A percentile compares a stretch with the other conserved stretches of the same genome.
These are phyloP conservation scores for Penicillium robsamsonii DNA, from an alignment of 495 filamentous ascomycete genomes.

Conservation along the genomic window DNA sequence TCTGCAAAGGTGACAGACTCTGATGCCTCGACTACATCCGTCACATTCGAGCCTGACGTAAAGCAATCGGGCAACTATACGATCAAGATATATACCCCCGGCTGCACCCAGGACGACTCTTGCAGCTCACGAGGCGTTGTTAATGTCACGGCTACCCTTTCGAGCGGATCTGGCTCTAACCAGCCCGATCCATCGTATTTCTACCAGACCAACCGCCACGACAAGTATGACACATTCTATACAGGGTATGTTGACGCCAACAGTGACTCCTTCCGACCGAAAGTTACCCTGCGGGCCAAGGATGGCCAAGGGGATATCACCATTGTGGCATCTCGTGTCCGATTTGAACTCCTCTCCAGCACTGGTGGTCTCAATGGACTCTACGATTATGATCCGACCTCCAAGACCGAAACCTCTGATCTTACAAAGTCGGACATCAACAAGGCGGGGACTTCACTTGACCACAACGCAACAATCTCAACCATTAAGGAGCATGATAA, in stretches of 20 bases:
- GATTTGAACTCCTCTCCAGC: slow-evolving; percentile 68
- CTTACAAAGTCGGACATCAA: slow-evolving; percentile 72
- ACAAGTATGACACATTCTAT: slow-evolving; percentile 93
- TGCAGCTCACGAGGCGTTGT: slow-evolving; percentile 74
- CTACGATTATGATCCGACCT: slow-evolving; percentile 79
- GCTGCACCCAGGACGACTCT: slow-evolving; percentile 75
- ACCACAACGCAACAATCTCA: slow-evolving; percentile 61
- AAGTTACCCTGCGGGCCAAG: slow-evolving; percentile 72
- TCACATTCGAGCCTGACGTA: slow-evolving; percentile 81
- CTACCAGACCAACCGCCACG: slow-evolving; percentile 87
- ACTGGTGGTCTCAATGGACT: slow-evolving; percentile 75
- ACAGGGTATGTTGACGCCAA: slow-evolving; percentile 77
- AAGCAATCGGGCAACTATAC: slow-evolving; percentile 86
- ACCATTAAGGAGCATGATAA: slow-evolving; percentile 58
- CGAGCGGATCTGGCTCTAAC: slow-evolving; percentile 42
- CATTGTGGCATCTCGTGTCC: slow-evolving; percentile 81
- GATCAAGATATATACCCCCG: slow-evolving; percentile 85
- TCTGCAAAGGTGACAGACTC: slow-evolving; percentile 60
- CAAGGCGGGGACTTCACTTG: slow-evolving; percentile 66
- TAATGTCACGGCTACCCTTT: slow-evolving; percentile 72
- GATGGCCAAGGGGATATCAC: slow-evolving; percentile 65
- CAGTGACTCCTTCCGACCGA: slow-evolving; percentile 71
- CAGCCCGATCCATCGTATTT: slow-evolving; percentile 49
- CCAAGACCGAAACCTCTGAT: slow-evolving; percentile 53
- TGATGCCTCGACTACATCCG: slow-evolving; percentile 52